Base-by-base conservation (phyloP, 345 rosid genomes). In the Bruguiera parviflora region DNA sequence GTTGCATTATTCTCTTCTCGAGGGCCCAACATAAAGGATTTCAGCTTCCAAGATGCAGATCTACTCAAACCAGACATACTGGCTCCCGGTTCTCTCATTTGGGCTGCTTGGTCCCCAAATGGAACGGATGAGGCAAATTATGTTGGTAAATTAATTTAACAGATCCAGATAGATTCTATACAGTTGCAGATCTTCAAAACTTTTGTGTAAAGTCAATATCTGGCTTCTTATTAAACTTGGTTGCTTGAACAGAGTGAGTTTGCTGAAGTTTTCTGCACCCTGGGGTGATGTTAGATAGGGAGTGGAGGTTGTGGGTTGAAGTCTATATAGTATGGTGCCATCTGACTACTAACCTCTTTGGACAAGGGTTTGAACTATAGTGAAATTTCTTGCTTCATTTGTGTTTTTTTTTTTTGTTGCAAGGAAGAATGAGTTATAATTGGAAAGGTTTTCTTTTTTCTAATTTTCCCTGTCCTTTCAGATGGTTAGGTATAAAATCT, bases 81-180 rank as follows among this genome's bases (percentile, higher is more conserved):
- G 67, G 99, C 99, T 68, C 99, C 99, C 16, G 99, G 99, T 65
- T 83, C 98, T 73, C 82, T 95, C 58, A 95, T 95, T 68, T 95
- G 99, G 99, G 94, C 99, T 67, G 99, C 99, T 39, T 95, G 99
- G 99, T 92, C 99, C 58, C 89, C 85, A 22, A 95, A 95, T 82
- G 99, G 99, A 80, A 95, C 98, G 1, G 99, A 95, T 67, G 99
- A 95, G 70, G 81, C 92, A 74, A 95, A 95, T 74, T 95, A 82
- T 31, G 75, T 78, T 32, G 99, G 99, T 95, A 88, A 85, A 63
- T 11, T 58, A 22, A 56, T 57, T 47, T 37, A 39, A 37, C 24
- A 11, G 63, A 24, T 68, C 51, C 35, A 28, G 28, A 56, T 61
- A 52, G 49, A 62, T 22, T 39, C 56, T 29, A 29, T 37, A 8